Conservation (phyloP, 2,329 filamentous ascomycete species). For the Cyphellophora europaea region DNA sequence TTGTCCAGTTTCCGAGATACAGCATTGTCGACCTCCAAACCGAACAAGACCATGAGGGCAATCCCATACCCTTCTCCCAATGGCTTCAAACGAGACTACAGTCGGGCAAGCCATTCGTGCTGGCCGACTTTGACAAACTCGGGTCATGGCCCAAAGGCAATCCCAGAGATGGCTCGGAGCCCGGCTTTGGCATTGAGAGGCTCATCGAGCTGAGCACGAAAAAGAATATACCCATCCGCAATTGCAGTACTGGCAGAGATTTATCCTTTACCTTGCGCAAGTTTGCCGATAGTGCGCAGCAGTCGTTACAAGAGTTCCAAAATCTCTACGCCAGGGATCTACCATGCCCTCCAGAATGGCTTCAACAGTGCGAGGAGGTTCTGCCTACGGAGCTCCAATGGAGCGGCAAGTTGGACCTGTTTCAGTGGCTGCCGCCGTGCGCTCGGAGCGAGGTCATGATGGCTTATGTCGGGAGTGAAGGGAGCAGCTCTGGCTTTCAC, state of each 20-base stretch:
- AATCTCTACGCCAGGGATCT: constrained; percentile 27
- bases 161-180: constrained; percentile 8
- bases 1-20: constrained; percentile 23
- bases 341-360: constrained; percentile 24
- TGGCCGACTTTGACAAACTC: constrained; percentile 25
- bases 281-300: constrained; percentile 21
- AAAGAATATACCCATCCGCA: constrained; percentile 25
- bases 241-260: constrained; percentile 26
- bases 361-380: constrained; percentile 21
- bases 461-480: constrained; percentile 27
- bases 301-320: constrained; percentile 19
- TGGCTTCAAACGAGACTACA: constrained; percentile 24
- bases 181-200: constrained; percentile 22
- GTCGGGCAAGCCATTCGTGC: constrained; percentile 25
- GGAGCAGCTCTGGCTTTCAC: constrained; percentile 26
- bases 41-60: constrained; percentile 15
- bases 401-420: constrained; percentile 25
- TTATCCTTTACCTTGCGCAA: constrained; percentile 25
- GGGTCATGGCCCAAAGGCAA: constrained; percentile 19
- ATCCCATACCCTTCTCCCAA: constrained; percentile 15
- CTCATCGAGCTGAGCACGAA: constrained; percentile 25
- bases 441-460: constrained; percentile 28
- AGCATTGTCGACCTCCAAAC: constrained; percentile 21
- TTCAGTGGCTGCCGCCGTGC: constrained; percentile 25
- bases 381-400: constrained; percentile 24